Base-by-base conservation (phyloP, 305 asterid genomes). In the Fraxinus latifolia region DNA sequence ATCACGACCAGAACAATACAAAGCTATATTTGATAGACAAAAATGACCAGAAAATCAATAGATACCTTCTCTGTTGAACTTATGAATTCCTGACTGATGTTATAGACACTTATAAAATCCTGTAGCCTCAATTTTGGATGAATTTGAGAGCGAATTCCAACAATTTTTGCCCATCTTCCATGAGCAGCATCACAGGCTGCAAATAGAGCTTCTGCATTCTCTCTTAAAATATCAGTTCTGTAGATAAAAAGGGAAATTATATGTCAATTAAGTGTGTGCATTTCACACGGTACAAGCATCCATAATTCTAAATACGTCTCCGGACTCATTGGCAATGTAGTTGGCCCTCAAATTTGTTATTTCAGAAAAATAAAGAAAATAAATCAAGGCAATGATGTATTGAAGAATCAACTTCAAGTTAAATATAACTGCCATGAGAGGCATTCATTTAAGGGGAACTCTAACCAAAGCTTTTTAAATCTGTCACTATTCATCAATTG, bases 181-280 rank as follows among this genome's bases (percentile, higher is more conserved):
- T 96, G 99, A 90, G 99, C 98, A 85, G 98, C 96, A 90, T 95
- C 98, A 87, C 99, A 96, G 76, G 98, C 98, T 82, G 99, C 98
- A 88, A 96, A 93, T 37, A 96, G 93, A 87, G 98, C 98, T 88
- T 96, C 99, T 37, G 98, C 92, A 62, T 96, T 96, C 89, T 96
- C 99, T 89, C 98, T 90, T 83, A 96, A 85, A 79, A 96, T 92
- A 87, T 96, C 99, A 84, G 97, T 93, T 83, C 99, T 96, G 95
- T 76, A 80, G 78, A 88, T 79, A 37, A 82, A 75, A 88, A 79
- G 85, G 78, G 34, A 74, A 85, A 87, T 14, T 53, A 70, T 32
- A 74, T 50, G 19, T 83, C 72, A 33, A 71, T 77, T 75, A 82
- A 65, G 65, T 62, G 76, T 5, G 29, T 42, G 62, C 34, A 77